Evolutionary conservation across 345 rosid genomes (phyloP), one percentile per base, ranked within the genome.

Genomic region (Syzygium jambos): DNA sequence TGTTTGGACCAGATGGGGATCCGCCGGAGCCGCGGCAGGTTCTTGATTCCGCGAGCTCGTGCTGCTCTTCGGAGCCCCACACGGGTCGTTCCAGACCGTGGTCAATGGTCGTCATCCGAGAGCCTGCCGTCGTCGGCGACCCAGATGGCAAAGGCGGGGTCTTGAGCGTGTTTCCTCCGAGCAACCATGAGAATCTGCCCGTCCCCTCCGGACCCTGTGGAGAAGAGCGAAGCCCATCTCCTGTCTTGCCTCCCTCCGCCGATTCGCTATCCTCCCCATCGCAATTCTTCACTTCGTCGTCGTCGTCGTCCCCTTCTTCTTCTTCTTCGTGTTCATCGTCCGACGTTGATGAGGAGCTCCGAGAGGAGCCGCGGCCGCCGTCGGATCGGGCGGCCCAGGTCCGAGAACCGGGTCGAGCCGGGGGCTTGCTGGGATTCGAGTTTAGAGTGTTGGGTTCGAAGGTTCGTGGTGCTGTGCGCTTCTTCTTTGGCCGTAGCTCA

Each of bases 121-220:
- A 86, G 15, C 29, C 46, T 41, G 25, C 25, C 80, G 25, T 34
- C 43, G 43, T 11, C 25, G 80, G 80, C 80, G 21, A 12, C 25
- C 46, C 13, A 46, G 80, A 84, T 84, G 86, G 52, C 46, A 77
- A 52, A 55, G 53, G 14, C 68, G 59, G 55, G 22, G 41, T 41
- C 80, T 34, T 73, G 85, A 51, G 52, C 78, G 87, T 88, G 41
- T 88, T 88, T 77, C 89, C 89, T 30, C 89, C 89, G 15, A 51
- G 65, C 52, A 82, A 88, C 85, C 89, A 88, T 55, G 89, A 88
- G 51, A 88, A 88, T 87, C 89, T 88, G 57, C 87, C 23, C 15
- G 61, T 56, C 25, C 80, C 55, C 30, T 46, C 87, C 29, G 52
- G 46, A 10, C 82, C 86, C 43, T 46, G 51, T 17, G 61, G 52